Percentiles rank a stretch among this genome's conserved stretches.
Conservation (phyloP, 768 basidiomycete species). For the Kwoniella sp. region DNA sequence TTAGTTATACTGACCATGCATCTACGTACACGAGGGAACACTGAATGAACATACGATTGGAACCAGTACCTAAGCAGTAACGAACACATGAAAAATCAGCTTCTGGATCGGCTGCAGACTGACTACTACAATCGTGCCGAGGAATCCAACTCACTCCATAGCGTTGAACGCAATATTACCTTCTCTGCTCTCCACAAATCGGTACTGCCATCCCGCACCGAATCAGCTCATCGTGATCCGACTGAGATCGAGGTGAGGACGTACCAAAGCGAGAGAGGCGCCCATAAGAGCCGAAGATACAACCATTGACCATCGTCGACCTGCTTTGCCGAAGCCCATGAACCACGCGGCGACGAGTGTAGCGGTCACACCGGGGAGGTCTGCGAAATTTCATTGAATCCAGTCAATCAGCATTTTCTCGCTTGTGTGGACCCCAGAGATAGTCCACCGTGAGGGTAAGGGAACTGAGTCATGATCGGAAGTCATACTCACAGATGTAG, state of each 20-base stretch:
- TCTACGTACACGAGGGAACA: background rate
- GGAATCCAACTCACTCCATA: constrained; percentile 32
- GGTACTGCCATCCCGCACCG: constrained; percentile 24
- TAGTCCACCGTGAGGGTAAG: no score
- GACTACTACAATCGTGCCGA: background rate
- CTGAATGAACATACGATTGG: constrained; percentile 25
- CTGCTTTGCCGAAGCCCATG: constrained; percentile 37
- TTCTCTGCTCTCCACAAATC: constrained; percentile 30
- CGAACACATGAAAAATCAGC: background rate
- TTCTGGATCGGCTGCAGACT: background rate
- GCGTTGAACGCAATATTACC: constrained; percentile 45
- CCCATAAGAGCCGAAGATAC: constrained; percentile 40
- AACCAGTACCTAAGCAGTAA: constrained; percentile 37
- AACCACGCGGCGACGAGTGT: constrained; percentile 31
- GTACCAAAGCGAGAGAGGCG: constrained; percentile 27
- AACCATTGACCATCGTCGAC: constrained; percentile 38
- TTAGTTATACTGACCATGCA: no score
- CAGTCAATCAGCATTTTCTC: no score
- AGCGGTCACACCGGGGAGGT: constrained; percentile 43
- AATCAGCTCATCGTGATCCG: background rate
- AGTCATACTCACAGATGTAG: constrained; percentile 43
- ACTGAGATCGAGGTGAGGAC: background rate
- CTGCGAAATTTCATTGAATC: constrained; percentile 6
- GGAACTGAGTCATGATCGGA: no score
- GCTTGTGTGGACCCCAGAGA: no score